A percentile compares a stretch with the other conserved stretches of the same genome.
Evolutionary conservation across 768 basidiomycete genomes (phyloP).

Genomic region (Tremella fuciformis): DNA sequence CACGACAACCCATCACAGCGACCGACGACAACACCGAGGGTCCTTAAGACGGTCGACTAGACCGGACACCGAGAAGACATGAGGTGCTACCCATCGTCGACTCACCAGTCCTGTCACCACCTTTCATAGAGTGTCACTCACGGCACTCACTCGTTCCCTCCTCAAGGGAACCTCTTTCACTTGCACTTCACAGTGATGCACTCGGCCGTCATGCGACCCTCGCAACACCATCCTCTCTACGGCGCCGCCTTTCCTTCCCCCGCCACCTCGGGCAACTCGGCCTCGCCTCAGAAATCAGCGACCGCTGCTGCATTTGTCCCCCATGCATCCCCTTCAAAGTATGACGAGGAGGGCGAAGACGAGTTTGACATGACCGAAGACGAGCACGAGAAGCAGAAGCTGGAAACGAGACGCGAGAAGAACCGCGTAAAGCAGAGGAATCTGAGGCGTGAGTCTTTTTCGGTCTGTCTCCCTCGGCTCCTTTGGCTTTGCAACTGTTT

Average conservation of each 20-base stretch:
- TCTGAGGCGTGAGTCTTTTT: conserved; percentile 28
- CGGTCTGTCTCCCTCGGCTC: not conserved
- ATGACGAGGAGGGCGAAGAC: conserved; percentile 1
- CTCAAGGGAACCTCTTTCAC: too few relatives aligned
- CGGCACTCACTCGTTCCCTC: too few relatives aligned
- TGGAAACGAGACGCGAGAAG: conserved; percentile 35
- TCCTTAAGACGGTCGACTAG: too few relatives aligned
- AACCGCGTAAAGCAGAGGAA: conserved; percentile 42
- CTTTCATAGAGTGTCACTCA: too few relatives aligned
- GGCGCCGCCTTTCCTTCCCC: conserved; percentile 1
- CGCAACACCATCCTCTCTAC: not conserved
- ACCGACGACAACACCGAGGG: too few relatives aligned
- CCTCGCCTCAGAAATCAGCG: conserved; percentile 2
- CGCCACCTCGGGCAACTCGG: not conserved
- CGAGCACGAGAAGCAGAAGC: conserved; percentile 26
- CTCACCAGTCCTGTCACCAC: too few relatives aligned
- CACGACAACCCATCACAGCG: too few relatives aligned
- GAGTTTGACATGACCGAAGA: conserved; percentile 11
- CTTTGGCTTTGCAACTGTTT: not conserved
- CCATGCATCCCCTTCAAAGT: not conserved
- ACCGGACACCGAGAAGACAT: too few relatives aligned
- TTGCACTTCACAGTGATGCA: too few relatives aligned
- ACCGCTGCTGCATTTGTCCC: not conserved
- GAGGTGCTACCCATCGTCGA: too few relatives aligned
- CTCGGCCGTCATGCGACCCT: not conserved